Evolutionary conservation across 2,329 filamentous ascomycete genomes (phyloP), one percentile per base, ranked within the genome.

Genomic region (Didymella segeticola): DNA sequence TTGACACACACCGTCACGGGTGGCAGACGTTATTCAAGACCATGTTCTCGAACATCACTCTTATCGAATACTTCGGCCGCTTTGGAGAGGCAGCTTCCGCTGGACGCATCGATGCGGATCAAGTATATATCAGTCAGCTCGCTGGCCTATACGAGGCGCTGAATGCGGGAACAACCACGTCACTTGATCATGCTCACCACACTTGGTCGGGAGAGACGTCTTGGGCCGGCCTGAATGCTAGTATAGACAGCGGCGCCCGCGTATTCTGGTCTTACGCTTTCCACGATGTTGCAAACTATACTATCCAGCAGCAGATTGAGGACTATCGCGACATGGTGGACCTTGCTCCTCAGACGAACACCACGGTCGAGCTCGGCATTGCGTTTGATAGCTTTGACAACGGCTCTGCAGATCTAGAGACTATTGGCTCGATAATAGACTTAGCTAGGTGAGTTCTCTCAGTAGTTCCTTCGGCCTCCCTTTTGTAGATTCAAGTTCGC

Each of bases 1-100:
- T 86, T 52, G 80, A 85, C 66, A 85, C 82, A 0, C 83, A 86
- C 58, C 78, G 79, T 1, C 66, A 69, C 38, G 23, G 59, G 38
- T 63, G 83, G 83, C 81, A 85, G 61, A 84, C 83, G 0, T 80
- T 75, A 1, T 79, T 79, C 61, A 83, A 82, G 61, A 84, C 82
- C 0, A 60, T 86, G 1, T 79, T 58, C 1, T 79, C 81, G 7
- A 83, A 86, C 60, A 80, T 79, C 2, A 30, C 43, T 37, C 51
- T 66, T 5, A 33, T 47, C 26, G 41, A 61, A 12, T 64, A 66
- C 31, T 55, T 63, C 17, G 29, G 45, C 7, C 59, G 53, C 4
- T 62, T 56, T 37, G 59, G 61, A 23, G 46, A 55, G n/a, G 31
- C 37, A 2, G 51, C 47, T 4, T 48, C 50, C 3, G 51, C 17